Base-by-base conservation (phyloP, 352 stramenopile species). In the Peronosclerospora sorghi region DNA sequence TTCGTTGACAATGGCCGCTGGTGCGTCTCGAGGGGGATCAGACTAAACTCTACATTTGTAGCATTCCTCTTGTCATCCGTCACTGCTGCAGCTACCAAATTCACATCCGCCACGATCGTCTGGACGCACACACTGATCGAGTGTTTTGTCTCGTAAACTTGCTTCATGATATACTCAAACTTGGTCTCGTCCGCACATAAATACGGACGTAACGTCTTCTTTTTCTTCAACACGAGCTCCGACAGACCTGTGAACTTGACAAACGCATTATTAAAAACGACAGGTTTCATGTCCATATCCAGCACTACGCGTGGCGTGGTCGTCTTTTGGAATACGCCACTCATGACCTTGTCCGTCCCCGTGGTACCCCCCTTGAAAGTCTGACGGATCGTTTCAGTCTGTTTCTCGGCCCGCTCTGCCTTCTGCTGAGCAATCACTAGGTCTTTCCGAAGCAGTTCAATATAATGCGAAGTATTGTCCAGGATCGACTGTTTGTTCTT, bases 401-500 rank as follows among this genome's bases (percentile, higher is more conserved):
- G 60, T 20, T 70, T 65, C 47, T 80, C 62, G 8, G 68, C 68
- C 13, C 65, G 59, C 41, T 80, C 68, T 1, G 65, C 68, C 48
- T 80, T 80, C 19, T 80, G 68, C 56, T 77, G 62, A 6, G 68
- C 68, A 38, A 77, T 77, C 23, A 75, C 41, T 35, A 80, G 32
- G 49, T 80, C 73, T 48, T 44, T 76, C 21, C 69, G 68, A 20
- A 85, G 48, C 68, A 83, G 81, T 9, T 66, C 62, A 19, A 86
- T 82, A 54, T 86, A 86, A 55, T 83, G 68, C 18, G 57, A 44
- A 0, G 73, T 61, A 47, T 86, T 86, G 65, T 83, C 70, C 18
- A 86, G 41, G 19, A 86, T 61, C 23, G 70, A 83, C 58, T 86
- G 71, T 46, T 86, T 86, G 60, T 83, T 83, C 61, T 83, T 86